phyloP scores from a whole-genome alignment of 768 basidiomycete genomes.

The Tricholoma saponaceum region DNA sequence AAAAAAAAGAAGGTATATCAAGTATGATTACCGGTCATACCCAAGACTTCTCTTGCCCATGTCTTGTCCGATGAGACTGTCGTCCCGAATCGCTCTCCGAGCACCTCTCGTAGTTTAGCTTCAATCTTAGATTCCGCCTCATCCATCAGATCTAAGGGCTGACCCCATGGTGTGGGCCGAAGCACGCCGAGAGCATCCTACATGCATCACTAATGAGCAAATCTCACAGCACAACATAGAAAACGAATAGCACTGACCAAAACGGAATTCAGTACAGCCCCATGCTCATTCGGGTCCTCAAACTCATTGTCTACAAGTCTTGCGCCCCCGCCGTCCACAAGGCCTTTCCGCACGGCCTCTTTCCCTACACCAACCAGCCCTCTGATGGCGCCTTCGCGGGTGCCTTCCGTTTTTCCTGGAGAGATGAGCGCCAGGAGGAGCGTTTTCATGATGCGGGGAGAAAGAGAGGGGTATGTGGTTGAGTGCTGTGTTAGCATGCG shows the following conservation, averaged over 20 bases:
- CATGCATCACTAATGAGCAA: not conserved
- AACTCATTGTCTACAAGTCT: slow-evolving; percentile 50
- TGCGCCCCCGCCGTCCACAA: slow-evolving; percentile 78
- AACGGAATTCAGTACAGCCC: slow-evolving; percentile 39
- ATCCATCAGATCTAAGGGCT: slow-evolving; percentile 47
- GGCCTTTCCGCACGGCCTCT: slow-evolving; percentile 78
- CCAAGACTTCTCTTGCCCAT: slow-evolving; percentile 63
- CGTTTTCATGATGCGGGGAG: slow-evolving; percentile 91
- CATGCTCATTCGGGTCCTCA: not conserved
- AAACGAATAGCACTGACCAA: slow-evolving; percentile 39
- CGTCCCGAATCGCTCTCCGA: slow-evolving; percentile 64
- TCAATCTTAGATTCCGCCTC: slow-evolving; percentile 45
- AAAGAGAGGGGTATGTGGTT: slow-evolving; percentile 84
- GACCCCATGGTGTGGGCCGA: slow-evolving; percentile 49
- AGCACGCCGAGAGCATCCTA: slow-evolving; percentile 64
- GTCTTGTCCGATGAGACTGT: slow-evolving; percentile 51
- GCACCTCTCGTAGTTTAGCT: slow-evolving; percentile 42
- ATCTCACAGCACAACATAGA: not conserved
- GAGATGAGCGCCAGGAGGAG: slow-evolving; percentile 81
- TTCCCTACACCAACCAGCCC: slow-evolving; percentile 74
- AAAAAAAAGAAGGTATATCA: not conserved
- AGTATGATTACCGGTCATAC: slow-evolving; percentile 17
- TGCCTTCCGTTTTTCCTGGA: slow-evolving; percentile 68
- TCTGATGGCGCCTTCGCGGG: slow-evolving; percentile 86
- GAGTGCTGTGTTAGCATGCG: slow-evolving; percentile 78